These are phyloP conservation scores for Citrus inodora DNA, from an alignment of 345 rosid genomes.

Conservation along the genomic window DNA sequence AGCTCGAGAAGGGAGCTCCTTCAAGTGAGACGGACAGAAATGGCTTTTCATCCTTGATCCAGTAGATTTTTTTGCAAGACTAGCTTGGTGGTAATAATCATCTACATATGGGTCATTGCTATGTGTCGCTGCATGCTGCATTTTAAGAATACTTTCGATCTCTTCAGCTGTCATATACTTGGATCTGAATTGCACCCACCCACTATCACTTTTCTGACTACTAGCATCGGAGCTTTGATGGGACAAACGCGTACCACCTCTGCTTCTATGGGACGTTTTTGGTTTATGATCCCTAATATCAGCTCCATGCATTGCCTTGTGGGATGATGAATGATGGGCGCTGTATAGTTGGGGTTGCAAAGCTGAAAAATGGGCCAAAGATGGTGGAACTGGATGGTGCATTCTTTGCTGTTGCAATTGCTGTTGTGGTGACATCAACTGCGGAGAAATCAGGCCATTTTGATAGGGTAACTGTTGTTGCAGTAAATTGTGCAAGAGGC, in stretches of 20 bases:
- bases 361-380: slow-evolving; percentile 70
- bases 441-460: slow-evolving; percentile 60
- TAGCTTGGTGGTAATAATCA: slow-evolving; percentile 97
- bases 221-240: slow-evolving; percentile 67
- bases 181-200: slow-evolving; percentile 67
- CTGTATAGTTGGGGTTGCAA: slow-evolving; percentile 67
- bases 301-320: slow-evolving; percentile 47
- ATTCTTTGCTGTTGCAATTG: slow-evolving; percentile 61
- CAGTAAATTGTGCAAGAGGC: slow-evolving; percentile 54
- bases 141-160: slow-evolving; percentile 90
- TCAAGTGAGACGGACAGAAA: slow-evolving; percentile 78
- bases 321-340: slow-evolving; percentile 57
- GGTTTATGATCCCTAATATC: slow-evolving; percentile 68
- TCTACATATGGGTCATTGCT: slow-evolving; percentile 77
- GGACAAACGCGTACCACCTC: slow-evolving; percentile 55
- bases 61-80: slow-evolving; percentile 56
- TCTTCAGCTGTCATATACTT: slow-evolving; percentile 96
- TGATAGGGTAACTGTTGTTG: slow-evolving; percentile 70
- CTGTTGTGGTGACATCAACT: slow-evolving; percentile 58
- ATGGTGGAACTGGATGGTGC: slow-evolving; percentile 49
- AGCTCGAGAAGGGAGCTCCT: slow-evolving; percentile 71
- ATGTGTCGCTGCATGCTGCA: slow-evolving; percentile 91
- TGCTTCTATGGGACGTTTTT: slow-evolving; percentile 64
- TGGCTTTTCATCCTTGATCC: slow-evolving; percentile 60
- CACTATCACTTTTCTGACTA: slow-evolving; percentile 82